phyloP scores from a whole-genome alignment of 768 basidiomycete species.

The Suillus spraguei region DNA sequence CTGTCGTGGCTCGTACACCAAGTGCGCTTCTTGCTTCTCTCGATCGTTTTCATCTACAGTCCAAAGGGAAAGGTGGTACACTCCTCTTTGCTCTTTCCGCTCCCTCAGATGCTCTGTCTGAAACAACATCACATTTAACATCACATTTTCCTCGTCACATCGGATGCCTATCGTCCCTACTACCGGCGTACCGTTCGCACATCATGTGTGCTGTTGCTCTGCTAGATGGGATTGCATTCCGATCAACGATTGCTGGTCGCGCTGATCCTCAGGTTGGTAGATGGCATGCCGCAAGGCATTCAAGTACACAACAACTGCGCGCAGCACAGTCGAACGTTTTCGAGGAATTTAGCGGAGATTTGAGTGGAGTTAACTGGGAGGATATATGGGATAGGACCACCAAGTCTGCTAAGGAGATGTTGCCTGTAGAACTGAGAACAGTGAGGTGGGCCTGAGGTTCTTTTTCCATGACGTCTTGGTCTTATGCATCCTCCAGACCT shows the following conservation, averaged over 20 bases:
- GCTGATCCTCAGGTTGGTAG: slow-evolving; percentile 67
- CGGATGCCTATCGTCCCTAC: slow-evolving; percentile 65
- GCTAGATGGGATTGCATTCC: slow-evolving; percentile 48
- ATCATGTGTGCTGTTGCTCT: slow-evolving; percentile 57
- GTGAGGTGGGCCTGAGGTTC: slow-evolving; percentile 33
- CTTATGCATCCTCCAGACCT: slow-evolving; percentile 16
- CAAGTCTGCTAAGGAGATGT: slow-evolving; percentile 8
- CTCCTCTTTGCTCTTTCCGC: slow-evolving; percentile 32
- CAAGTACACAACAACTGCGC: slow-evolving; percentile 7
- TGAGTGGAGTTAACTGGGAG: slow-evolving; percentile 47
- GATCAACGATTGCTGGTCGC: slow-evolving; percentile 64
- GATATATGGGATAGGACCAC: slow-evolving; percentile 47
- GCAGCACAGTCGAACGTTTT: slow-evolving; percentile 11
- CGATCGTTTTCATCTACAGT: slow-evolving; percentile 3
- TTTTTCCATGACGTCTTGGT: not conserved
- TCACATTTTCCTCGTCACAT: slow-evolving; percentile 44
- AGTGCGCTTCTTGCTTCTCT: slow-evolving; percentile 6
- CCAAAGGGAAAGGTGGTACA: slow-evolving; percentile 1
- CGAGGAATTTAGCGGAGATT: slow-evolving; percentile 8
- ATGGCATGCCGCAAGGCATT: slow-evolving; percentile 60
- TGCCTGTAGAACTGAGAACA: slow-evolving; percentile 43
- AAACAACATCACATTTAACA: slow-evolving; percentile 41
- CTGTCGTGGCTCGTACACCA: slow-evolving; percentile 7
- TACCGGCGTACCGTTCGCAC: slow-evolving; percentile 30
- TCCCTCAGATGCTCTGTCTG: slow-evolving; percentile 34